A percentile compares a stretch with the other conserved stretches of the same genome.
Conservation (phyloP, 2,329 filamentous ascomycete genomes). For the Eutypella sp. region DNA sequence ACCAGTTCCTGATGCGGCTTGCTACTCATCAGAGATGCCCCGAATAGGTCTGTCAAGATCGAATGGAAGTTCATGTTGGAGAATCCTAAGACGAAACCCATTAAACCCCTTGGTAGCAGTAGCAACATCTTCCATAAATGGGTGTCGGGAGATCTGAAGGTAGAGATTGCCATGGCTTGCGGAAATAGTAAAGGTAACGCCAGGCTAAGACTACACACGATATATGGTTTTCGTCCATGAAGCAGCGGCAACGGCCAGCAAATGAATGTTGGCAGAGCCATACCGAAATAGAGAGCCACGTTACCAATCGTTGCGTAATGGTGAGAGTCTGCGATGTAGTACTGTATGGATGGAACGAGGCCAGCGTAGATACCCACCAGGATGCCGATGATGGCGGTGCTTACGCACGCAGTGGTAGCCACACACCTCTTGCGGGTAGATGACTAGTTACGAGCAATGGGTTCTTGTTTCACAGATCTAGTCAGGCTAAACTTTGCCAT, state of each 20-base stretch:
- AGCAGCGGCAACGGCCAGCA: slow-evolving; percentile 71
- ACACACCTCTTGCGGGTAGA: slow-evolving; percentile 61
- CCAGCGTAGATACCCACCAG: slow-evolving; percentile 73
- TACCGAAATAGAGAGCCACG: slow-evolving; percentile 64
- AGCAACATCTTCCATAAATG: slow-evolving; percentile 54
- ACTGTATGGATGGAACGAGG: slow-evolving; percentile 74
- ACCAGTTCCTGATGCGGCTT: slow-evolving; percentile 70
- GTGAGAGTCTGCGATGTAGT: slow-evolving; percentile 64
- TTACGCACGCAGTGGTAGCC: slow-evolving; percentile 65
- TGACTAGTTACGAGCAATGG: slow-evolving; percentile 70
- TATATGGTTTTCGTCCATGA: slow-evolving; percentile 73
- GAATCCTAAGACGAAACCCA: slow-evolving; percentile 67
- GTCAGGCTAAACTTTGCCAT: slow-evolving; percentile 47
- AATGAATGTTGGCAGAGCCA: slow-evolving; percentile 65
- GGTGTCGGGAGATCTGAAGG: slow-evolving; percentile 50
- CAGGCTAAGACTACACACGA: slow-evolving; percentile 61
- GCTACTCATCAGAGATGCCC: slow-evolving; percentile 66
- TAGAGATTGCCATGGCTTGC: slow-evolving; percentile 62
- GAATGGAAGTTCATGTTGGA: slow-evolving; percentile 73
- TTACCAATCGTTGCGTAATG: slow-evolving; percentile 69
- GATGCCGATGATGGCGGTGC: slow-evolving; percentile 66
- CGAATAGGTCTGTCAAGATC: slow-evolving; percentile 69
- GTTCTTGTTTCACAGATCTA: slow-evolving; percentile 53
- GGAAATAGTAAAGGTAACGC: slow-evolving; percentile 71
- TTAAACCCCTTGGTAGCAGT: slow-evolving; percentile 58